A percentile compares a stretch with the other conserved stretches of the same genome.
phyloP scores from a whole-genome alignment of 148 eudicot genomes.

The Arbutus unedo region DNA sequence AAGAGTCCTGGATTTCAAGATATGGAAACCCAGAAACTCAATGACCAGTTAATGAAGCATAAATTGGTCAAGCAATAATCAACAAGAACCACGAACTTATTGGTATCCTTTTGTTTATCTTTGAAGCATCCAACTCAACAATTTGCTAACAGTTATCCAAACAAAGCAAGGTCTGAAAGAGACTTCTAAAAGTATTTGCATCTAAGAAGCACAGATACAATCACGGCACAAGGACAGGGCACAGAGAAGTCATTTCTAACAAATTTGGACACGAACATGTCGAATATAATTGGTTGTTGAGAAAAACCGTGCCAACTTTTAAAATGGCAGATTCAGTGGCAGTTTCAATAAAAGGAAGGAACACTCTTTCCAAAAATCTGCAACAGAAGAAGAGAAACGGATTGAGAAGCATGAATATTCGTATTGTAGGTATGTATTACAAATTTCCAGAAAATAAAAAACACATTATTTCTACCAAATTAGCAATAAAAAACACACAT shows the following conservation, averaged over 20 bases:
- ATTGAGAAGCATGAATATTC: neutral
- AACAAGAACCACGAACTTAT: neutral
- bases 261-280: neutral
- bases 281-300: neutral
- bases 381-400: neutral
- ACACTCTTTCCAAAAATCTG: neutral
- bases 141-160: neutral
- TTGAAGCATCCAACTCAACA: constrained; percentile 2
- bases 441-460: neutral
- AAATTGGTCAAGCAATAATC: neutral
- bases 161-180: neutral
- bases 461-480: neutral
- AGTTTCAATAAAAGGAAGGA: neutral
- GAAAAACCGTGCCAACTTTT: neutral
- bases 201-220: neutral
- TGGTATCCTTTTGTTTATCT: neutral
- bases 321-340: neutral
- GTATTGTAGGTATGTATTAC: neutral
- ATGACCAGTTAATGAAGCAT: neutral
- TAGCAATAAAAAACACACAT: neutral
- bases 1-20: neutral
- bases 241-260: neutral
- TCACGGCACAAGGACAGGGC: neutral
- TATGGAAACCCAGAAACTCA: neutral
- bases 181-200: neutral